Percentiles rank a stretch among this genome's conserved stretches.
Evolutionary conservation across 805 yeast species (phyloP).

Genomic region (Candida sanyiensis): DNA sequence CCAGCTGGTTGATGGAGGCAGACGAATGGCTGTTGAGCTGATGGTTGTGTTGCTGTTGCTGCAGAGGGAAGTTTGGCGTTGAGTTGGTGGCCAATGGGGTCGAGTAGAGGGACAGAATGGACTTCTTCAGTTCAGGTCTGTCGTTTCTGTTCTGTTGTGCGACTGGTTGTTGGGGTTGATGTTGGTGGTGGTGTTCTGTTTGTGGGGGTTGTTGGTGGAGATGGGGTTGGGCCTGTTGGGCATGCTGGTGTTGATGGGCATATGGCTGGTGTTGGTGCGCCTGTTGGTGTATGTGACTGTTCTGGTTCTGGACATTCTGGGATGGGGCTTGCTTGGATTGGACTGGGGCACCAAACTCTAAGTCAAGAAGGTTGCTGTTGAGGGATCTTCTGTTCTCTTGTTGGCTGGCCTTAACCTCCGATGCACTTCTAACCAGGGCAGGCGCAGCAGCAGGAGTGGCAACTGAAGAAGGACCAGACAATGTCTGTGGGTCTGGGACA

Average conservation of each 20-base stretch:
- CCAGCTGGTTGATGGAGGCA: conserved; percentile 15
- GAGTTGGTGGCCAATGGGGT: conserved; percentile 35
- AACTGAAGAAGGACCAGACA: not conserved
- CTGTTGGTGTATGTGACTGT: conserved; percentile 6
- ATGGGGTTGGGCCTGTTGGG: conserved; percentile 13
- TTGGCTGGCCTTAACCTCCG: conserved; percentile 10
- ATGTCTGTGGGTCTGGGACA: conserved; percentile 51
- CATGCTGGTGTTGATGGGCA: conserved; percentile 16
- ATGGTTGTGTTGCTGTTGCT: conserved; percentile 11
- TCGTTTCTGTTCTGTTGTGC: conserved; percentile 15
- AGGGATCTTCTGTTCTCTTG: conserved; percentile 16
- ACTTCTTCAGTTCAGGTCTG: conserved; percentile 86
- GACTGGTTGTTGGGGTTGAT: conserved; percentile 8
- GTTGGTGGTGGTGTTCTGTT: conserved; percentile 14
- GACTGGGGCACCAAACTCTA: conserved; percentile 26
- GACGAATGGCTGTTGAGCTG: conserved; percentile 7
- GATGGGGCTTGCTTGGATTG: conserved; percentile 1
- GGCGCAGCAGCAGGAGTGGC: not conserved
- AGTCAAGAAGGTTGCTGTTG: conserved; percentile 23
- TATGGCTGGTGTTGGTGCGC: conserved; percentile 5
- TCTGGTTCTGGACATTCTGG: conserved; percentile 2
- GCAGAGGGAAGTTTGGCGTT: conserved; percentile 20
- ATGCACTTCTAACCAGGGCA: conserved; percentile 8
- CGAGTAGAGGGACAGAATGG: conserved; percentile 83
- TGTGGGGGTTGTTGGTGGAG: conserved; percentile 6